phyloP scores from a whole-genome alignment of 2,329 filamentous ascomycete species.

The Albophoma yamanashiensis region DNA sequence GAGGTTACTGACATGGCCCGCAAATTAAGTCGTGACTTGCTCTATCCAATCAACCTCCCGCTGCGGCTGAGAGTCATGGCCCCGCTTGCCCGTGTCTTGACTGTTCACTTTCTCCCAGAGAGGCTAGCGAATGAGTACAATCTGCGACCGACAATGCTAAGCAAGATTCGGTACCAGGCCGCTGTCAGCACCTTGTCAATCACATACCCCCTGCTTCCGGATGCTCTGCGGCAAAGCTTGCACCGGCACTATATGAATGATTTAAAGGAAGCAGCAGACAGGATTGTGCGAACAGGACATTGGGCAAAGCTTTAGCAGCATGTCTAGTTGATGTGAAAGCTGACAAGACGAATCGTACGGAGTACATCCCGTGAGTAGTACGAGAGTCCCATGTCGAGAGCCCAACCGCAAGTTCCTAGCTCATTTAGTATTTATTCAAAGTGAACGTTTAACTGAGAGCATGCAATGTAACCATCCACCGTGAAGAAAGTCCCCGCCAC shows the following conservation, averaged over 20 bases:
- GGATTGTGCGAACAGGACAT: conserved; percentile 9
- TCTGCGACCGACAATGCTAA: conserved; percentile 8
- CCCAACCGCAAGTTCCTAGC: not conserved
- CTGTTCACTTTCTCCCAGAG: conserved; percentile 5
- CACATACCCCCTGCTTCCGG: conserved; percentile 7
- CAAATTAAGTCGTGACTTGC: conserved; percentile 11
- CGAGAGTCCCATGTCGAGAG: not conserved
- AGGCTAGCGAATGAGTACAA: conserved; percentile 14
- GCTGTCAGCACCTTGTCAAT: not conserved
- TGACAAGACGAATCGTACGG: not conserved
- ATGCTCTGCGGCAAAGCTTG: conserved; percentile 9
- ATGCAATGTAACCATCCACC: not conserved
- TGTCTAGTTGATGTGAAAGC: not conserved
- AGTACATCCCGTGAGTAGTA: not conserved
- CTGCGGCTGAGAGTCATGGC: conserved; percentile 8
- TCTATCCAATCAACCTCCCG: conserved; percentile 13
- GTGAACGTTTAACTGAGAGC: not conserved
- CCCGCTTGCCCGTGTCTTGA: conserved; percentile 10
- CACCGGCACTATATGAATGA: conserved; percentile 13
- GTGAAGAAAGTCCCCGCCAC: not conserved
- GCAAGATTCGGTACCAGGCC: conserved; percentile 11
- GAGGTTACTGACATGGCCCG: conserved; percentile 19
- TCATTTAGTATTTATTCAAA: not conserved
- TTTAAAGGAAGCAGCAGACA: conserved; percentile 10
- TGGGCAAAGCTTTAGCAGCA: not conserved